Base-by-base conservation (phyloP, 2,329 filamentous ascomycete species). In the Coniochaeta ligniaria region DNA sequence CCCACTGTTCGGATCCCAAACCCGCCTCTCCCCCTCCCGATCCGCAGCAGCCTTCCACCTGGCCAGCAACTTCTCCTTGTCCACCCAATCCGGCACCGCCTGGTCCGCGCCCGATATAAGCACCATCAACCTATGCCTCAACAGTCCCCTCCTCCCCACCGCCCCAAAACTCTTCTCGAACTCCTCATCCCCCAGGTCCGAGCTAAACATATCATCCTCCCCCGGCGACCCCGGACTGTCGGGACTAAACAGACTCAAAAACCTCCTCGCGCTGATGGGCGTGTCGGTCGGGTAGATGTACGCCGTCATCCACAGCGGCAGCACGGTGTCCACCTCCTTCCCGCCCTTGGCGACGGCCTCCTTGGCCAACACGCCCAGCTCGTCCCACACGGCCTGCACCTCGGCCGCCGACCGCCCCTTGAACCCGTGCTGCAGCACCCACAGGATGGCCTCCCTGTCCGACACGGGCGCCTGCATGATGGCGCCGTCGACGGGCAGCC, bases 201-300 rank as follows among this genome's bases (percentile, higher is more conserved):
- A 83, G 61, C 83, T 86, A 72, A 89, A 90, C 61, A 85, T 81
- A 67, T 90, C 87, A 68, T 90, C 86, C 56, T 83, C 81, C 2
- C 79, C 80, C 1, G 78, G 79, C 20, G 74, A 69, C 31, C 75
- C 72, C 0, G 83, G 83, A 26, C 80, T 83, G 45, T 68, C 66
- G 0, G 70, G 70, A 55, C 73, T 74, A 1, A 80, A 76, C 9
- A 90, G 75, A 61, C 83, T 85, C 50, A 70, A 64, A 62, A 66
- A 72, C 58, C 67, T 61, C 31, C 66, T 65, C 50, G 64, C 68
- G 59, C 64, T 72, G 47, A 72, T 67, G 31, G 70, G 70, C 20
- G 66, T 68, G 60, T 71, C 70, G 43, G 65, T 55, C 16, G 64
- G 64, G 59, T 73, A 74, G 35, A 73, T 66, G 22, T 57, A 57